These are phyloP conservation scores for Blastobotrys chiropterorum DNA, from an alignment of 805 yeast genomes.

Conservation along the genomic window DNA sequence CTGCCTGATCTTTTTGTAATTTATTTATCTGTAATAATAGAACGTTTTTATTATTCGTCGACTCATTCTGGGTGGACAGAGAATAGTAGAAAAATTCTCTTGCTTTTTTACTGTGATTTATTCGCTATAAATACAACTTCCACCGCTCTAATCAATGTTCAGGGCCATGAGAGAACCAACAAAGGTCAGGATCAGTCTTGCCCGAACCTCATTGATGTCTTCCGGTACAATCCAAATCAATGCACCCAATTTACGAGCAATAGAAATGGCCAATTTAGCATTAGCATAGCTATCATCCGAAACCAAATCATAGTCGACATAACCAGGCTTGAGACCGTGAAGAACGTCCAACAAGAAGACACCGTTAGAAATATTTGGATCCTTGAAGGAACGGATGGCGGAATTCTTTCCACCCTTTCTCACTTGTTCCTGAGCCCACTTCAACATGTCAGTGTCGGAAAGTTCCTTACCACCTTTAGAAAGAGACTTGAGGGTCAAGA, in stretches of 20 bases:
- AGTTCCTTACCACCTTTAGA: conserved; percentile 69
- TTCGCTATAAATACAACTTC: not conserved
- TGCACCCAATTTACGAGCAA: conserved; percentile 97
- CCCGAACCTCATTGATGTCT: conserved; percentile 92
- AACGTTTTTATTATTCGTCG: not conserved
- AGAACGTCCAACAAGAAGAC: conserved; percentile 82
- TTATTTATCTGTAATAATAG: not conserved
- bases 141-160: conserved; percentile 11
- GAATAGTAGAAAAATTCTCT: too few relatives aligned
- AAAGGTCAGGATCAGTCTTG: conserved; percentile 87
- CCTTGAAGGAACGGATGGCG: conserved; percentile 78
- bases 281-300: conserved; percentile 86
- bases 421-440: conserved; percentile 89
- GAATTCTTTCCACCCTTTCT: conserved; percentile 75
- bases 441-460: conserved; percentile 77
- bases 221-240: conserved; percentile 99
- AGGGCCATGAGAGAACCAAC: conserved; percentile 92
- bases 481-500: conserved; percentile 68
- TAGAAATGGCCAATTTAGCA: conserved; percentile 94
- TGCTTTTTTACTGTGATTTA: not conserved
- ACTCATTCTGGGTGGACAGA: too few relatives aligned
- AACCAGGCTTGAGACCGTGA: conserved; percentile 93
- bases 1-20: not conserved
- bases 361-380: conserved; percentile 67
- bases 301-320: conserved; percentile 92